Evolutionary conservation across 2,329 filamentous ascomycete genomes (phyloP), one percentile per base, ranked within the genome.

Genomic region (Colletotrichum sp.): DNA sequence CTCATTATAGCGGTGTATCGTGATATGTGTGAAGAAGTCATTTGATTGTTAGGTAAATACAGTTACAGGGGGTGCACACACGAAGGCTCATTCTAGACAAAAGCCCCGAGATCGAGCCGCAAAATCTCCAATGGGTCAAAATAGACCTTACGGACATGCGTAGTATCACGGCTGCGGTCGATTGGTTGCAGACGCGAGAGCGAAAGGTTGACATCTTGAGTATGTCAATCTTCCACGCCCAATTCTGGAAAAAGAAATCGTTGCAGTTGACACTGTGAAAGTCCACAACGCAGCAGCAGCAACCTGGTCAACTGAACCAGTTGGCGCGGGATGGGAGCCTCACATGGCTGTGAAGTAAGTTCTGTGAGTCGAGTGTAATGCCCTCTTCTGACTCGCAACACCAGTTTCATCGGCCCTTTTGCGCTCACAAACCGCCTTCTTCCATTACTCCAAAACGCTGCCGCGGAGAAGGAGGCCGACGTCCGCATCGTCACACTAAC

Each of bases 401-500:
- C 4, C 22, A 82, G 81, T 39, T 73, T 79, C 28, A 34, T 81
- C 6, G 81, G 80, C 1, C 79, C 78, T 11, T 82, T 80, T 30
- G 32, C 79, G 2, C 67, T 82, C 36, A 80, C 77, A 1, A 80
- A 81, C 19, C 73, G 77, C 25, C 36, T 82, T 4, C 68, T 84
- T 4, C 81, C 82, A 1, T 73, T 81, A 2, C 76, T 83, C 2
- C 78, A 80, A n/a, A 77, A 66, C 4, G 78, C 81, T 2, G 68
- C 76, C 2, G 5, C 16, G 19, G 32, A 69, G 7, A 44, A 68
- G 6, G 60, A 28, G 8, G 68, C 80, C 13, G 80, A 82, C 28
- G 80, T 82, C 25, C 75, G 80, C 5, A 36, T 82, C 5, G 32
- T 82, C 44, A 80, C 65, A 3, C 19, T 81, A 19, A 60, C 68